A percentile compares a stretch with the other conserved stretches of the same genome.
Evolutionary conservation across 2,329 filamentous ascomycete species (phyloP).

Genomic region (Waltergamsia citrina): DNA sequence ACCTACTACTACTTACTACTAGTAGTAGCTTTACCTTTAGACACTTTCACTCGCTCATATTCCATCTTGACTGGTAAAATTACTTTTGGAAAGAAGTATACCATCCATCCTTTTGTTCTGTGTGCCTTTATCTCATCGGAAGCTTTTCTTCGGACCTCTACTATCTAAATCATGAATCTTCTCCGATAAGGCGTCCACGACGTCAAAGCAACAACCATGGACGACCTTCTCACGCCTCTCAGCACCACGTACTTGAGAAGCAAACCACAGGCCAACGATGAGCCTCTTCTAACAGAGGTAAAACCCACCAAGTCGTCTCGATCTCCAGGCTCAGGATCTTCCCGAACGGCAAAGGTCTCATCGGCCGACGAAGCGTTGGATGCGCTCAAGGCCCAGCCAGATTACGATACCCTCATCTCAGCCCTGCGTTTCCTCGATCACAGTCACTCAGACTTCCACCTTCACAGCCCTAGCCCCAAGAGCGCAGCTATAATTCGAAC

Average conservation of each 20-base stretch:
- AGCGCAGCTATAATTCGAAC: constrained; percentile 67
- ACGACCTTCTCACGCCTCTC: constrained; percentile 43
- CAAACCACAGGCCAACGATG: constrained; percentile 16
- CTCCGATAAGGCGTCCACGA: background rate
- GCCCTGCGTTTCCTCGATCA: constrained; percentile 40
- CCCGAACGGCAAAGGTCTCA: constrained; percentile 11
- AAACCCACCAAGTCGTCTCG: constrained; percentile 10
- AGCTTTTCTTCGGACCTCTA: background rate
- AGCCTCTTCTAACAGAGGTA: constrained; percentile 27
- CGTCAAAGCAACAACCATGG: no score
- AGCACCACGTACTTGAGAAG: constrained; percentile 39
- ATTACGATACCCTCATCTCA: constrained; percentile 43
- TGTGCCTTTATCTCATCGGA: no score
- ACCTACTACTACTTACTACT: no score
- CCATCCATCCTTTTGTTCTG: no score
- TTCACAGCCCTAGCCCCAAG: constrained; percentile 46
- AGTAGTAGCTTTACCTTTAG: no score
- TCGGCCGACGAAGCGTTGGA: constrained; percentile 44
- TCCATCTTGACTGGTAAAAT: background rate
- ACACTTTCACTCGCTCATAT: background rate
- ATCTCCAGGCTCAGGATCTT: constrained; percentile 1
- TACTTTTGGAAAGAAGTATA: no score
- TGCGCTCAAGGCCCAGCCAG: constrained; percentile 51
- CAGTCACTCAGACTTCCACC: constrained; percentile 9
- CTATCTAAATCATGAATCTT: background rate